These are phyloP conservation scores for Fragilaria crotonensis DNA, from an alignment of 108 stramenopile species.

Conservation along the genomic window DNA sequence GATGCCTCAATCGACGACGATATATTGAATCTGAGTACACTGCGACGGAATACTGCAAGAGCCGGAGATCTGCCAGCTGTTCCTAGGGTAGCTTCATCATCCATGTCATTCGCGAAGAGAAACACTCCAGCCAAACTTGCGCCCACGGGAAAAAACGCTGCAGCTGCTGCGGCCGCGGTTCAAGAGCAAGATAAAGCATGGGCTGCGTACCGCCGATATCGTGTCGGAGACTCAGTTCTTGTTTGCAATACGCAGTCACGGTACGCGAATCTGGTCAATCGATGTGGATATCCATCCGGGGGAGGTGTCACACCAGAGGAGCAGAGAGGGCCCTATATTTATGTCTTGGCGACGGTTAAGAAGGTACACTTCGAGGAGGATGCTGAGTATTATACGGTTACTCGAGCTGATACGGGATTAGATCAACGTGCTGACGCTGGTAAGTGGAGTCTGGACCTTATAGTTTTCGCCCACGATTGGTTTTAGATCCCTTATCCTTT, in stretches of 20 bases:
- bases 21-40: not conserved
- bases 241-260: slow-evolving; percentile 3
- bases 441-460: slow-evolving; percentile 5
- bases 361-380: slow-evolving; percentile 57
- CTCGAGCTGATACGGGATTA: slow-evolving; percentile 24
- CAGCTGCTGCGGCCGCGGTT: not conserved
- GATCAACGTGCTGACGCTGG: slow-evolving; percentile 51
- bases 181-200: not conserved
- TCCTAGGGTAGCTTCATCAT: not conserved
- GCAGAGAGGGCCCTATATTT: slow-evolving; percentile 44
- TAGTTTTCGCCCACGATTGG: not conserved
- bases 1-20: not conserved
- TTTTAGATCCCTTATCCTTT: not conserved
- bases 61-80: not conserved
- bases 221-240: slow-evolving; percentile 20
- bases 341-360: slow-evolving; percentile 44
- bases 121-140: not conserved
- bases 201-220: slow-evolving; percentile 14
- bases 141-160: not conserved
- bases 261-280: slow-evolving; percentile 34
- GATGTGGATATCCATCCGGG: slow-evolving; percentile 48
- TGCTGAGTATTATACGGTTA: slow-evolving; percentile 49
- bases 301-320: slow-evolving; percentile 41
- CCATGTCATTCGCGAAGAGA: not conserved
- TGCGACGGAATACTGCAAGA: not conserved